Evolutionary conservation across 106 monocot species (phyloP).

Genomic region (Platanthera zijinensis): DNA sequence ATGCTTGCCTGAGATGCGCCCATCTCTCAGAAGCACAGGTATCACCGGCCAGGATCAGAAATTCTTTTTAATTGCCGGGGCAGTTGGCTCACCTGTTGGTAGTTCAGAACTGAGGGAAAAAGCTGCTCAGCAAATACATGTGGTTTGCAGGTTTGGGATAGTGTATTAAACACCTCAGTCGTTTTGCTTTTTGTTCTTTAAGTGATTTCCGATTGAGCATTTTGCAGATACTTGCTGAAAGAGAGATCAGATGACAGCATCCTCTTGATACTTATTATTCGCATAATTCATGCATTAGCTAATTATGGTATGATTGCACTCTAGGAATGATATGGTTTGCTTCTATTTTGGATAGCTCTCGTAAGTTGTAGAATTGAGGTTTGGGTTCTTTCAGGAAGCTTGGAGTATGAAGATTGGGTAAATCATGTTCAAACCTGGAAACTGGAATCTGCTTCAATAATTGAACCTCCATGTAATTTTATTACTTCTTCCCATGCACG

Average conservation of each 20-base stretch:
- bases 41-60: constrained; percentile 21
- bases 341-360: neutral
- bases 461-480: constrained; percentile 91
- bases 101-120: constrained; percentile 85
- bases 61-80: constrained; percentile 66
- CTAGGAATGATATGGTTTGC: constrained; percentile 1
- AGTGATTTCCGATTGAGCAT: constrained; percentile 2
- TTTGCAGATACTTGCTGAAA: constrained; percentile 63
- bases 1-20: constrained; percentile 92
- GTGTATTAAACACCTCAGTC: neutral
- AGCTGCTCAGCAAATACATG: constrained; percentile 74
- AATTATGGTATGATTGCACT: constrained; percentile 62
- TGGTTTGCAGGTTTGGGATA: constrained; percentile 62
- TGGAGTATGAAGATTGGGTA: constrained; percentile 93
- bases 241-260: constrained; percentile 96
- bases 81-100: constrained; percentile 67
- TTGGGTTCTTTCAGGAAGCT: constrained; percentile 46
- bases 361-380: neutral
- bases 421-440: constrained; percentile 78
- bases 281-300: constrained; percentile 73
- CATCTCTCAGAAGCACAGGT: constrained; percentile 36
- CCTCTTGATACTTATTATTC: constrained; percentile 84
- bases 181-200: neutral
- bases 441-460: constrained; percentile 77
- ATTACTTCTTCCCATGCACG: constrained; percentile 48